These are phyloP conservation scores for Phytophthora pistaciae DNA, from an alignment of 352 stramenopile genomes.

Conservation along the genomic window DNA sequence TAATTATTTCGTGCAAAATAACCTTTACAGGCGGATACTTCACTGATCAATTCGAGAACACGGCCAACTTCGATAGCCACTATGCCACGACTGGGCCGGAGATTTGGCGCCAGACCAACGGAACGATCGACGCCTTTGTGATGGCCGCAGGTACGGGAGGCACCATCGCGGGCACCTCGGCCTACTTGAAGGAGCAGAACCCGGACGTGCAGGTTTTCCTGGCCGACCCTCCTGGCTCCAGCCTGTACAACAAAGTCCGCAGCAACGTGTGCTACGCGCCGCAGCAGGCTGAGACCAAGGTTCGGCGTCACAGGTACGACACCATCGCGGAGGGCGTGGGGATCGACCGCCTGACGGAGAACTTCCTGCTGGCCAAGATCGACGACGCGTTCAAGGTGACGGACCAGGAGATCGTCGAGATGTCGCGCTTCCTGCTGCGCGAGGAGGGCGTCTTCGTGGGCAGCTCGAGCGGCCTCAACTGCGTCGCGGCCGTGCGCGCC, in stretches of 20 bases:
- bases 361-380: slow-evolving; percentile 94
- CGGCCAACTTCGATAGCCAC: slow-evolving; percentile 96
- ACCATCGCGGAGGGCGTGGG: slow-evolving; percentile 98
- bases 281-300: slow-evolving; percentile 93
- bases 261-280: slow-evolving; percentile 97
- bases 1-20: background rate
- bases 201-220: slow-evolving; percentile 92
- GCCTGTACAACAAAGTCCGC: slow-evolving; percentile 96
- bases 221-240: slow-evolving; percentile 96
- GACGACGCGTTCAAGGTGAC: slow-evolving; percentile 91
- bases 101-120: slow-evolving; percentile 95
- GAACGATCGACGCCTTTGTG: slow-evolving; percentile 96
- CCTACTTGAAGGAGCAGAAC: slow-evolving; percentile 94
- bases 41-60: slow-evolving; percentile 99
- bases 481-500: slow-evolving; percentile 78
- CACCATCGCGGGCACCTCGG: slow-evolving; percentile 96
- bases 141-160: slow-evolving; percentile 98
- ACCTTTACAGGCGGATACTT: slow-evolving; percentile 90
- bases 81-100: slow-evolving; percentile 96
- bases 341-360: slow-evolving; percentile 97
- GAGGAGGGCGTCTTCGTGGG: slow-evolving; percentile 98
- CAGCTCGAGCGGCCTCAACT: slow-evolving; percentile 89
- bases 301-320: slow-evolving; percentile 94
- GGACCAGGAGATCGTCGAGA: slow-evolving; percentile 97
- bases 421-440: slow-evolving; percentile 96